Evolutionary conservation across 345 rosid species (phyloP).

Genomic region (Erodium maritimum): DNA sequence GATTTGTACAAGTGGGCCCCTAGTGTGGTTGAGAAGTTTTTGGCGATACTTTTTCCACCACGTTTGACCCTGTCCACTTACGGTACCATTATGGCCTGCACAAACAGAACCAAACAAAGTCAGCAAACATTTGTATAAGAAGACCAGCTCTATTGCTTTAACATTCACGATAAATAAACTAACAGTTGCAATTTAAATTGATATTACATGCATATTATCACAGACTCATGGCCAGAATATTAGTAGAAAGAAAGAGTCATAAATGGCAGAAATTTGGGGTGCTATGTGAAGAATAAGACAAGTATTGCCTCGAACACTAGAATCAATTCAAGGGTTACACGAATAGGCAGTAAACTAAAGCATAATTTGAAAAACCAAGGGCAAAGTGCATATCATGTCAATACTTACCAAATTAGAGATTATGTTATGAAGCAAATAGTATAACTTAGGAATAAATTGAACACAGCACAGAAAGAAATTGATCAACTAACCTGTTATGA

Average conservation of each 20-base stretch:
- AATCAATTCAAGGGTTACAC: too few species aligned
- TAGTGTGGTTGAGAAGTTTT: constrained; percentile 85
- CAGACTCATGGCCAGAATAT: too few species aligned
- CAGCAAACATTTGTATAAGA: too few species aligned
- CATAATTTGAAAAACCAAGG: background rate
- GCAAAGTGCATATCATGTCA: background rate
- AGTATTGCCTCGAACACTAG: too few species aligned
- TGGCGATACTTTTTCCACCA: constrained; percentile 97
- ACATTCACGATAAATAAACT: too few species aligned
- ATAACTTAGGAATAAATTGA: background rate
- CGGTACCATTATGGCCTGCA: constrained; percentile 90
- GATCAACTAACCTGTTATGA: constrained; percentile 34
- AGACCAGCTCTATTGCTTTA: too few species aligned
- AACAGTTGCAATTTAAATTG: too few species aligned
- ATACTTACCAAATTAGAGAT: background rate
- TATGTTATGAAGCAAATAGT: background rate
- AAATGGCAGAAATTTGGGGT: too few species aligned
- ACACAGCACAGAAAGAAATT: background rate
- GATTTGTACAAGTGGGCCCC: constrained; percentile 91
- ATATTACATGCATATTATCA: too few species aligned
- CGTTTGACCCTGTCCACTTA: constrained; percentile 86
- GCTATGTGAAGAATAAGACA: too few species aligned
- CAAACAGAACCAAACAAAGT: background rate
- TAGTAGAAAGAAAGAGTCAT: too few species aligned
- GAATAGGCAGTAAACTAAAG: too few species aligned